These are phyloP conservation scores for Corymbia maculata DNA, from an alignment of 345 rosid species.

Conservation along the genomic window DNA sequence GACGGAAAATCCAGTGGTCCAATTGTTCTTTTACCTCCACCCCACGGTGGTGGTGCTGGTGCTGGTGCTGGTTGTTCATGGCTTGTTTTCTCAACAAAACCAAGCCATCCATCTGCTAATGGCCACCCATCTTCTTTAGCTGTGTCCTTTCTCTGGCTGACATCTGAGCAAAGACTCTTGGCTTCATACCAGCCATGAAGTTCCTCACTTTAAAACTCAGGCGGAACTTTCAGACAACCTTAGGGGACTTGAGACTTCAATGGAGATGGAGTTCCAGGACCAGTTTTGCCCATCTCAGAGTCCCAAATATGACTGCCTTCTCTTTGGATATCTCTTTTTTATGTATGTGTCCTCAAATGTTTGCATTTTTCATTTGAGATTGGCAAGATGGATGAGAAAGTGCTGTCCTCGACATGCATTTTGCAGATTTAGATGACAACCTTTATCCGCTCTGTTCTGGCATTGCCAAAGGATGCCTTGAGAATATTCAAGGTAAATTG, in stretches of 20 bases:
- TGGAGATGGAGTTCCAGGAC: slow-evolving; percentile 42
- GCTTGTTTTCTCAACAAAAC: not conserved
- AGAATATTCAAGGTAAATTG: slow-evolving; percentile 54
- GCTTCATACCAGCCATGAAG: not conserved
- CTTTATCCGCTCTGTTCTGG: slow-evolving; percentile 76
- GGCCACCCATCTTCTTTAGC: not conserved
- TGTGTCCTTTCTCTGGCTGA: not conserved
- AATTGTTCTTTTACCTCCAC: not conserved
- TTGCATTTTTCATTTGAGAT: not conserved
- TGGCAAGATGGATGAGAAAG: not conserved
- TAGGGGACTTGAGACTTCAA: not conserved
- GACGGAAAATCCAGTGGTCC: not conserved
- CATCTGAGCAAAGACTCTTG: not conserved
- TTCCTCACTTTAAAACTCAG: not conserved
- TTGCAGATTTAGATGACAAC: slow-evolving; percentile 84
- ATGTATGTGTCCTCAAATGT: not conserved
- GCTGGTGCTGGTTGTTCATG: not conserved
- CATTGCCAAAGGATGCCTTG: slow-evolving; percentile 38
- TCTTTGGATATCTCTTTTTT: slow-evolving; percentile 24
- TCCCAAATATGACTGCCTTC: slow-evolving; percentile 61
- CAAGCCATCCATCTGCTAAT: not conserved
- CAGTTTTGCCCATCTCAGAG: slow-evolving; percentile 6
- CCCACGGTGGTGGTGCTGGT: not conserved
- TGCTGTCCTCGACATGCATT: not conserved
- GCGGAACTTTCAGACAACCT: not conserved